Evolutionary conservation across 768 basidiomycete genomes (phyloP).

Genomic region (Mycena alexandri): DNA sequence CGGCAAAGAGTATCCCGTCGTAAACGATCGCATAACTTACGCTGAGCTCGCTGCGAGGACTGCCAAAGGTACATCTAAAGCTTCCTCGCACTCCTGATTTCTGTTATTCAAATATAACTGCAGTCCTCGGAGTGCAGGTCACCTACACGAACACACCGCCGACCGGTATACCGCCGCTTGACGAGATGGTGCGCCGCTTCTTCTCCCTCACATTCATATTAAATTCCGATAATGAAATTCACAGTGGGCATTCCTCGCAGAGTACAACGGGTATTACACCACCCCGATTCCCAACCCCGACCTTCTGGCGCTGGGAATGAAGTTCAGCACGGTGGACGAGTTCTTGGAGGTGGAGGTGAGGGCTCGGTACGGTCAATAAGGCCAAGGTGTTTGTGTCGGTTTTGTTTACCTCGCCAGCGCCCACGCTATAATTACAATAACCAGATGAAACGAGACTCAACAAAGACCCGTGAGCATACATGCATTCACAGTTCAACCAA

Average conservation of each 20-base stretch:
- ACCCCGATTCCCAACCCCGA: slow-evolving; percentile 13
- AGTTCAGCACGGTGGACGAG: slow-evolving; percentile 8
- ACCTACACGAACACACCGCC: neutral
- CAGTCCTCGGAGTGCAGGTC: neutral
- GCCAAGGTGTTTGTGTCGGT: too few relatives aligned
- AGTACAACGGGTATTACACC: slow-evolving; percentile 2
- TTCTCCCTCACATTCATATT: neutral
- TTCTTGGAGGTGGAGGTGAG: neutral
- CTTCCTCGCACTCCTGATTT: neutral
- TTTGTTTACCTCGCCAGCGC: too few relatives aligned
- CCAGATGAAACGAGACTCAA: too few relatives aligned
- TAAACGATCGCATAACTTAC: neutral
- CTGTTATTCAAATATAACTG: neutral
- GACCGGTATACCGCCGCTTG: neutral
- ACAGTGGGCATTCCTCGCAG: neutral
- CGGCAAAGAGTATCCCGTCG: slow-evolving; percentile 11
- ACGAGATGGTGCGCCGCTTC: neutral
- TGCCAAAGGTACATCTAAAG: neutral
- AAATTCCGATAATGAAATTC: neutral
- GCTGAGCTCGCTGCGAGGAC: neutral
- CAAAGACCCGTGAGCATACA: too few relatives aligned
- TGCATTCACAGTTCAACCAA: too few relatives aligned
- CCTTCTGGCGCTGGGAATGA: neutral
- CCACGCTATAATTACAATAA: too few relatives aligned
- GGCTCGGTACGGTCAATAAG: neutral